Base-by-base conservation (phyloP, 257 asterid species). In the Solanum pimpinellifolium region DNA sequence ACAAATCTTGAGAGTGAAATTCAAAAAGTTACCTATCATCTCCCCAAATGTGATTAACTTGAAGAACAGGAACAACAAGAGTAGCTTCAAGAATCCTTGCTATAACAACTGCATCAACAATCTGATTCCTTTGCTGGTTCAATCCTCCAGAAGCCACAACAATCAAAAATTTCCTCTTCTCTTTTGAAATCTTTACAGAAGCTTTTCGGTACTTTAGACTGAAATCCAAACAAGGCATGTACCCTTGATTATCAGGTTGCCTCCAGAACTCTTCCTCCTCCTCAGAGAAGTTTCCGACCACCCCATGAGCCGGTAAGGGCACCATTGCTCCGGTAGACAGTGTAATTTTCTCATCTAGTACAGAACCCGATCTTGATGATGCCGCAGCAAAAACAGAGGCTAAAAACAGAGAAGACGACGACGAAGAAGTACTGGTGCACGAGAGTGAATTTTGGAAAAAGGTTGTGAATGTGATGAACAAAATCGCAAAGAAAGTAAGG, bases 81-180 rank as follows among this genome's bases (percentile, higher is more conserved):
- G 94, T 90, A 83, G 95, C 94, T 81, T 92, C 97, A 8, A 94
- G 97, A 83, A 94, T 91, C 46, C 97, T 91, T 0, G 95, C 94
- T 3, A 94, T 84, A 18, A 94, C 95, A 85, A 94, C 97, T 1
- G 97, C 97, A 90, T 93, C 97, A 66, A 92, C 94, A 25, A 94
- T 94, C 89, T 94, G 94, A 83, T 93, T 94, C 60, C 97, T 90
- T 91, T 94, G 97, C 90, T 93, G 95, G 33, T 94, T 94, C 81
- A 94, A 72, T 15, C 97, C 97, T 1, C 97, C 97, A 4, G 95
- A 92, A 88, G 91, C 95, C 87, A 94, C 95, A 85, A 91, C 95
- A 73, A 94, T 91, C 92, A 94, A 74, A 91, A 90, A 92, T 65
- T 74, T 89, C 92, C 88, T 82, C 91, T 49, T 93, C 91, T 92